phyloP scores from a whole-genome alignment of 805 yeast species.

The Metschnikowia rubicola region DNA sequence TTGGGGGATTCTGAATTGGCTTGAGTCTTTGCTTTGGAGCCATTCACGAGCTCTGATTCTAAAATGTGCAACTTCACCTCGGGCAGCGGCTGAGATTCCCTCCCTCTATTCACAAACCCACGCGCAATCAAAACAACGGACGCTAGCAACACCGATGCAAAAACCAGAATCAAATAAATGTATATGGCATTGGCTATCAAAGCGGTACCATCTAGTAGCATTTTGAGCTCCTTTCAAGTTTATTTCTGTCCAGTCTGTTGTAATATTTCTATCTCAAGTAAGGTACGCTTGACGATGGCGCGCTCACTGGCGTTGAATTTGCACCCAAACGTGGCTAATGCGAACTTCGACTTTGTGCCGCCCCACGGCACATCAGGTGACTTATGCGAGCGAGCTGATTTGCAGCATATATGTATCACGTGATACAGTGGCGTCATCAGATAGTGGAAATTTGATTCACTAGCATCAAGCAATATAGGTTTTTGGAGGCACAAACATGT shows the following conservation, averaged over 20 bases:
- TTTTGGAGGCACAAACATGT: conserved; percentile 10
- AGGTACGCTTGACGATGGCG: neutral
- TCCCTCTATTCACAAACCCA: conserved; percentile 10
- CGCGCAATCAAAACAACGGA: conserved; percentile 4
- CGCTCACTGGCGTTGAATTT: neutral
- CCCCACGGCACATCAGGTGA: neutral
- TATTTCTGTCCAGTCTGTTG: neutral
- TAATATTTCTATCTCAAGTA: neutral
- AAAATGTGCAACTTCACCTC: neutral
- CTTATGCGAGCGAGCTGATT: neutral
- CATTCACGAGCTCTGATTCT: neutral
- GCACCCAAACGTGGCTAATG: neutral
- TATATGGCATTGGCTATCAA: conserved; percentile 14
- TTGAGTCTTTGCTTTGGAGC: neutral
- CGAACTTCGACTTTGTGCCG: too few relatives aligned
- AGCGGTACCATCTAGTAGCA: conserved; percentile 14
- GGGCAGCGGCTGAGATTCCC: neutral
- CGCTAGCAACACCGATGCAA: conserved; percentile 7
- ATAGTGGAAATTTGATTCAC: neutral
- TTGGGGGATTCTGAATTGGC: neutral
- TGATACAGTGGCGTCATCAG: too few relatives aligned
- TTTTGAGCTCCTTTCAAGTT: neutral
- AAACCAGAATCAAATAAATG: conserved; percentile 10
- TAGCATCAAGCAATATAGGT: neutral
- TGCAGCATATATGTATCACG: neutral